These are phyloP conservation scores for Earliella scabrosa DNA, from an alignment of 1,284 basidiomycete species.

Conservation along the genomic window DNA sequence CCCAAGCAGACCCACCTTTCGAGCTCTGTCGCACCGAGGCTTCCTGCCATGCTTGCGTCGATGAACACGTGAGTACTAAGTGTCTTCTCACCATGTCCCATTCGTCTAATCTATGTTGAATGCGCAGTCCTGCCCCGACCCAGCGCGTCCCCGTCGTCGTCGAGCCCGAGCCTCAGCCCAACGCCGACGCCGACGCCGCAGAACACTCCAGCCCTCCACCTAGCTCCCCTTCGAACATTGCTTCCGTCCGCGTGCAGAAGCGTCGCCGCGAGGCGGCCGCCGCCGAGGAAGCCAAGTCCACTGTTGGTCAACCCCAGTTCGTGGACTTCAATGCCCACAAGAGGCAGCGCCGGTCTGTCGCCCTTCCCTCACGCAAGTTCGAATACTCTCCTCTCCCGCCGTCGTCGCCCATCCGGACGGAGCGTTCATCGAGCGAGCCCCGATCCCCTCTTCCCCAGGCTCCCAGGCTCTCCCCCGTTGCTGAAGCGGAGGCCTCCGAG, in stretches of 20 bases:
- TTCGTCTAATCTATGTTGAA: too few relatives aligned
- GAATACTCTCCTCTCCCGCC: conserved; percentile 8
- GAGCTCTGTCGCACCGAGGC: not conserved
- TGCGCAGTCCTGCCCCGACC: too few relatives aligned
- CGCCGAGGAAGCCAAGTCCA: too few relatives aligned
- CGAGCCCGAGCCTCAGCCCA: not conserved
- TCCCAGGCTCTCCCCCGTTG: not conserved
- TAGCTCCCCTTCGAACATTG: conserved; percentile 5
- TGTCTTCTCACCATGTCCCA: not conserved
- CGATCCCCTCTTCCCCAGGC: not conserved
- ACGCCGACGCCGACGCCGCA: not conserved
- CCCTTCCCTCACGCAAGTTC: not conserved
- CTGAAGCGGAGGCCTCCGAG: not conserved
- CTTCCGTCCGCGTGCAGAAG: not conserved
- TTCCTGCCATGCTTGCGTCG: not conserved
- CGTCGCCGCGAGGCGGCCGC: not conserved
- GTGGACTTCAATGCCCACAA: not conserved
- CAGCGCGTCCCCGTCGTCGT: too few relatives aligned
- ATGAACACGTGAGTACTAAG: not conserved
- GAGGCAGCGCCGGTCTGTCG: not conserved
- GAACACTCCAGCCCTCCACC: conserved; percentile 8
- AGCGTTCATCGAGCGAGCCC: not conserved
- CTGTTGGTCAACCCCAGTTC: too few relatives aligned
- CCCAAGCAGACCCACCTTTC: not conserved
- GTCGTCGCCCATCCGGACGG: conserved; percentile 3